Conservation (phyloP, 2,329 filamentous ascomycete genomes). For the Aspergillus bombycis region DNA sequence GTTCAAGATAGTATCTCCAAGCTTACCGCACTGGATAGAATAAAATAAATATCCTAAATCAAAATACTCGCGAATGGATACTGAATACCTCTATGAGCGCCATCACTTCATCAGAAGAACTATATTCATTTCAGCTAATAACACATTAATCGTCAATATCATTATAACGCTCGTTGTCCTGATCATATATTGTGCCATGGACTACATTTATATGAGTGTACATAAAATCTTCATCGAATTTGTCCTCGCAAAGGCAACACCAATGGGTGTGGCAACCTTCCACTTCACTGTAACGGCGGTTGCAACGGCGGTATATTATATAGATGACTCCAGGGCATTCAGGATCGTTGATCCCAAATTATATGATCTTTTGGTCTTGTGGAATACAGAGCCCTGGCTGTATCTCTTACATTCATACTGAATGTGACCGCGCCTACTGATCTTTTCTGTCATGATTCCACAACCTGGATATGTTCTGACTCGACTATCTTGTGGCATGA, state of each 20-base stretch:
- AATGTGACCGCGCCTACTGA: conserved; percentile 47
- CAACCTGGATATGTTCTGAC: conserved; percentile 44
- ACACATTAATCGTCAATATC: not conserved
- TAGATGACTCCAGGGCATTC: too few relatives aligned
- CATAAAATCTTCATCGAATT: conserved; percentile 7
- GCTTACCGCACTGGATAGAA: too few relatives aligned
- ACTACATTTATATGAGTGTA: conserved; percentile 17
- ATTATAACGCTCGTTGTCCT: not conserved
- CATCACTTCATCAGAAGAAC: not conserved
- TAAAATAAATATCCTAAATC: too few relatives aligned
- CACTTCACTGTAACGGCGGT: too few relatives aligned
- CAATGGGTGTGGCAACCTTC: conserved; percentile 17
- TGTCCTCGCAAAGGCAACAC: conserved; percentile 24
- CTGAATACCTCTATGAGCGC: not conserved
- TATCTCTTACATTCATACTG: too few relatives aligned
- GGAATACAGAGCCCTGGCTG: too few relatives aligned
- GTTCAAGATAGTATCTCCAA: too few relatives aligned
- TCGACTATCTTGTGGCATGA: not conserved
- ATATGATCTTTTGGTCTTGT: too few relatives aligned
- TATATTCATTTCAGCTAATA: not conserved
- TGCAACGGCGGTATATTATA: too few relatives aligned
- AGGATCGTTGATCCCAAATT: too few relatives aligned
- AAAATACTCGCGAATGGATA: too few relatives aligned
- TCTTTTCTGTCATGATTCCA: conserved; percentile 40
- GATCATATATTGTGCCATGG: conserved; percentile 14